Conservation (phyloP, 2,329 filamentous ascomycete genomes). For the Pestalotiopsis sp. region DNA sequence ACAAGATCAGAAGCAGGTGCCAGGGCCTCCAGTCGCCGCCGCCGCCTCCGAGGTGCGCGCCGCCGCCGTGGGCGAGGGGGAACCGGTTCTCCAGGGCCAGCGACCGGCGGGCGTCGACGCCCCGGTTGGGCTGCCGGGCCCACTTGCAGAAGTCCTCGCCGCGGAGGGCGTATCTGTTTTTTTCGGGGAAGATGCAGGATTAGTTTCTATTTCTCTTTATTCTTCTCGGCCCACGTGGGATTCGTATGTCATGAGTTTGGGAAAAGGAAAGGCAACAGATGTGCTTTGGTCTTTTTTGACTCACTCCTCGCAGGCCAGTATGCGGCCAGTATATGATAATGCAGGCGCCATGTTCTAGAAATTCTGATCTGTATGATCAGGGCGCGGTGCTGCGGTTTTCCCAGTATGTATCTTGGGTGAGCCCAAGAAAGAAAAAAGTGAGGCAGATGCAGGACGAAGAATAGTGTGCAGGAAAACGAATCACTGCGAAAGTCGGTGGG, state of each 20-base stretch:
- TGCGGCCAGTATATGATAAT: background rate
- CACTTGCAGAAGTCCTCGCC: conserved; percentile 15
- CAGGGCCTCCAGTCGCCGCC: conserved; percentile 3
- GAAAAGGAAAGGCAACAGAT: background rate
- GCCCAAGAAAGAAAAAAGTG: background rate
- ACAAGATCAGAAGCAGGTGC: conserved; percentile 6
- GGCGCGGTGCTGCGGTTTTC: background rate
- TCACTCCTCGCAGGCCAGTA: conserved; percentile 10
- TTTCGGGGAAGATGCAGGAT: too few relatives aligned
- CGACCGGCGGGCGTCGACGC: background rate
- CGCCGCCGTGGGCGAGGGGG: background rate
- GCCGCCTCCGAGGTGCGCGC: too few relatives aligned
- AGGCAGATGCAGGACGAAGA: background rate
- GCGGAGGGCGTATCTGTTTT: conserved; percentile 8
- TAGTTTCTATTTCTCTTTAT: background rate
- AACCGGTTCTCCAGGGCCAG: conserved; percentile 12
- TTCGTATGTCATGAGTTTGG: too few relatives aligned
- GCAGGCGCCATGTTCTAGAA: background rate
- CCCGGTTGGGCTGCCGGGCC: conserved; percentile 4
- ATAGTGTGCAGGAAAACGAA: background rate
- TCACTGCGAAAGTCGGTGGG: background rate
- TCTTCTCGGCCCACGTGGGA: background rate
- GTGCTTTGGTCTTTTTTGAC: background rate
- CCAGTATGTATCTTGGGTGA: background rate
- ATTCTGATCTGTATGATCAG: background rate